phyloP scores from a whole-genome alignment of 1,284 basidiomycete genomes.

The Leccinum solheimii region DNA sequence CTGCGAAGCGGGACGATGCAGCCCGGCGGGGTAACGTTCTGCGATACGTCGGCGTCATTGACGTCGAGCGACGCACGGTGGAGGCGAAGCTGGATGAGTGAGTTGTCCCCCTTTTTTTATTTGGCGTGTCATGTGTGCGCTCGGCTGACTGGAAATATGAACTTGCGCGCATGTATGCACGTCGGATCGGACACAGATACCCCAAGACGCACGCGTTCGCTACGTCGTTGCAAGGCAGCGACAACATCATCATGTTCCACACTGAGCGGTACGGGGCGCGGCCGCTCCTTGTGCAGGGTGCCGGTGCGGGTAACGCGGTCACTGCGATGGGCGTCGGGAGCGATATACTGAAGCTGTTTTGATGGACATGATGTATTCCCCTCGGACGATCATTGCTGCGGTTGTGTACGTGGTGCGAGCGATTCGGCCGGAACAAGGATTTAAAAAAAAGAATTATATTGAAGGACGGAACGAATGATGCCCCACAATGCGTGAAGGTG shows the following conservation, averaged over 20 bases:
- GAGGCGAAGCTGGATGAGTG: slow-evolving; percentile 89
- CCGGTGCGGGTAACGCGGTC: slow-evolving; percentile 94
- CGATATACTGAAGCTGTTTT: slow-evolving; percentile 69
- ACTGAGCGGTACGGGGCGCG: slow-evolving; percentile 85
- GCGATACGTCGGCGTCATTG: slow-evolving; percentile 94
- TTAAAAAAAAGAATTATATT: not conserved
- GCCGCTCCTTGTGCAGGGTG: slow-evolving; percentile 91
- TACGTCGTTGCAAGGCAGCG: slow-evolving; percentile 91
- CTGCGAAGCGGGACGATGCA: slow-evolving; percentile 75
- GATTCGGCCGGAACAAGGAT: slow-evolving; percentile 6
- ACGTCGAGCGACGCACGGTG: slow-evolving; percentile 49
- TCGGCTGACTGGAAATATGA: not conserved
- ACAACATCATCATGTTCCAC: slow-evolving; percentile 98
- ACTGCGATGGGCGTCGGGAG: slow-evolving; percentile 97
- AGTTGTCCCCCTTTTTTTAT: slow-evolving; percentile 12
- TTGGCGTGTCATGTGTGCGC: not conserved
- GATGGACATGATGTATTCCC: not conserved
- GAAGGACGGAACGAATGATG: not conserved
- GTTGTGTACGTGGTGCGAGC: slow-evolving; percentile 12
- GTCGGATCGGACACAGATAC: slow-evolving; percentile 56
- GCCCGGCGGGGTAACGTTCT: slow-evolving; percentile 71
- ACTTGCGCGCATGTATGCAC: not conserved
- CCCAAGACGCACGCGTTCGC: slow-evolving; percentile 90
- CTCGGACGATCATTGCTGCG: not conserved
- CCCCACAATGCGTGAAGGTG: slow-evolving; percentile 12